These are phyloP conservation scores for Boletus subcaerulescens DNA, from an alignment of 768 basidiomycete genomes.

Conservation along the genomic window DNA sequence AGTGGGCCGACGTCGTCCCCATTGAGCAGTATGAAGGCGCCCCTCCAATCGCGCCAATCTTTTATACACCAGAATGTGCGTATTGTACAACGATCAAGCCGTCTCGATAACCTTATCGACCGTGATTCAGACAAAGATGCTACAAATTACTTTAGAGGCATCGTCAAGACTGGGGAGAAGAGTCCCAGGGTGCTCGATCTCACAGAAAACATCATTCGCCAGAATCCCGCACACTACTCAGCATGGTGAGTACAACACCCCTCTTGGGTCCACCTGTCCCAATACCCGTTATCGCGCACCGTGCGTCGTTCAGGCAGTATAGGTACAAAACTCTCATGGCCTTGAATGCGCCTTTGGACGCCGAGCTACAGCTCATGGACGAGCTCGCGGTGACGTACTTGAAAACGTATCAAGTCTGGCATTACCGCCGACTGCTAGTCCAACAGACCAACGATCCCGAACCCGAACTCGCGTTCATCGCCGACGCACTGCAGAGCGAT, in stretches of 20 bases:
- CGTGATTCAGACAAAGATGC: constrained; percentile 76
- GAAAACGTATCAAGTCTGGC: constrained; percentile 99
- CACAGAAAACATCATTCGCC: constrained; percentile 83
- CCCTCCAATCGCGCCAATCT: constrained; percentile 85
- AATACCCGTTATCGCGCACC: background rate
- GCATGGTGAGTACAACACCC: constrained; percentile 66
- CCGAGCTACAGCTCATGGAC: constrained; percentile 84
- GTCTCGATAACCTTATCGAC: constrained; percentile 6
- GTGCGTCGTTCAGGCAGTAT: constrained; percentile 70
- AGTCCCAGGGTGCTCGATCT: constrained; percentile 79
- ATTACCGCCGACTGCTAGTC: constrained; percentile 78
- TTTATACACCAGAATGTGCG: constrained; percentile 87
- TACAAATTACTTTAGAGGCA: constrained; percentile 87
- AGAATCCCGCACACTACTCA: constrained; percentile 96
- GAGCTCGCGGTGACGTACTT: constrained; percentile 77
- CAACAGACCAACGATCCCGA: constrained; percentile 48
- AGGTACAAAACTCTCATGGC: constrained; percentile 83
- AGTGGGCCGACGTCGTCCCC: constrained; percentile 81
- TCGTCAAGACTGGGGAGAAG: constrained; percentile 75
- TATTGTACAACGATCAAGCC: constrained; percentile 13
- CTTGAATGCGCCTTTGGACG: constrained; percentile 62
- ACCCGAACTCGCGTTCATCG: constrained; percentile 80
- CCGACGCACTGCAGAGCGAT: constrained; percentile 67
- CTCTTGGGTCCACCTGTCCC: background rate
- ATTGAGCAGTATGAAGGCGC: constrained; percentile 76